Conservation (phyloP, 202 grass and related monocot genomes). For the Panicum virgatum region DNA sequence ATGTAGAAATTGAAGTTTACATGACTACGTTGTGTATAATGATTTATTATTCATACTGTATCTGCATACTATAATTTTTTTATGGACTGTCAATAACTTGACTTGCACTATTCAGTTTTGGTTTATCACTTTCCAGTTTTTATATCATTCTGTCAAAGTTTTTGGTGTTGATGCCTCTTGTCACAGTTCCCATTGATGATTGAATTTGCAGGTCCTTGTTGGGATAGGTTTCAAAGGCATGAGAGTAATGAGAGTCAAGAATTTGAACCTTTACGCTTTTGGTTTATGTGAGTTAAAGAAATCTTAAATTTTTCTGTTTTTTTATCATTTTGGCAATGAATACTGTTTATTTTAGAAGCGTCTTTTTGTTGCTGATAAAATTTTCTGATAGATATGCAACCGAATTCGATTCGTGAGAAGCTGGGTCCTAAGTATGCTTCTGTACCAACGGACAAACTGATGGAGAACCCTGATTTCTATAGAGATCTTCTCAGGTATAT, state of each 20-base stretch:
- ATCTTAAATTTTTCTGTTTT: neutral
- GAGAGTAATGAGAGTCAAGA: conserved; percentile 85
- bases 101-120: conserved; percentile 3
- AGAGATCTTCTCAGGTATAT: conserved; percentile 87
- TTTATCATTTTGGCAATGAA: neutral
- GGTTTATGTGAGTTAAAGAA: conserved; percentile 85
- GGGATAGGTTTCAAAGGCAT: conserved; percentile 87
- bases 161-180: neutral
- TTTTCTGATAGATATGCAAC: conserved; percentile 79
- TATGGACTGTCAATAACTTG: neutral
- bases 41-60: neutral
- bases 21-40: neutral
- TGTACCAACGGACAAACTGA: conserved; percentile 60
- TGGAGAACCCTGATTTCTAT: conserved; percentile 82
- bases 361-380: conserved; percentile 16
- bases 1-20: neutral
- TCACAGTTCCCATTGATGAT: conserved; percentile 24
- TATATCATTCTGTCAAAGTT: conserved; percentile 13
- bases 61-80: conserved; percentile 3
- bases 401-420: conserved; percentile 77
- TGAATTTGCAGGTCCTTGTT: conserved; percentile 77
- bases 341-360: neutral
- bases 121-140: neutral
- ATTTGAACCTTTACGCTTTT: conserved; percentile 91
- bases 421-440: conserved; percentile 92